Conservation (phyloP, 148 eudicot genomes). For the Diospyros kaki region DNA sequence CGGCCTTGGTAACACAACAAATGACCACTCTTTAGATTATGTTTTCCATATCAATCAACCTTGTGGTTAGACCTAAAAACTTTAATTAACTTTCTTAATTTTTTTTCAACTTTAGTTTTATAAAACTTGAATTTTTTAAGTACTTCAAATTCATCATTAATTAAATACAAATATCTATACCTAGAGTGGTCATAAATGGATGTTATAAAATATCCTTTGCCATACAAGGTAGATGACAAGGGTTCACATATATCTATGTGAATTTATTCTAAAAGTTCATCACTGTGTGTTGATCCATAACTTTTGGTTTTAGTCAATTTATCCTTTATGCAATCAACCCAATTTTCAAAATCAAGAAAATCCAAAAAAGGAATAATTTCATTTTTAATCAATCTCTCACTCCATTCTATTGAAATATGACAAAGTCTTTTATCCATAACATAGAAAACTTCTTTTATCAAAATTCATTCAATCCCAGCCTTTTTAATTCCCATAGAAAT, state of each 20-base stretch:
- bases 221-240: not conserved
- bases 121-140: not conserved
- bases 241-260: not conserved
- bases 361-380: not conserved
- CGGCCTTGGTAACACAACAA: not conserved
- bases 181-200: not conserved
- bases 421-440: not conserved
- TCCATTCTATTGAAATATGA: not conserved
- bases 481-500: not conserved
- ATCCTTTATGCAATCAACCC: not conserved
- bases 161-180: not conserved
- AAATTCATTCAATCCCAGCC: not conserved
- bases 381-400: not conserved
- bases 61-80: not conserved
- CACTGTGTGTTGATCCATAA: not conserved
- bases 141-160: not conserved
- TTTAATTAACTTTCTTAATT: not conserved
- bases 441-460: not conserved
- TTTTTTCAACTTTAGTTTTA: conserved; percentile 8
- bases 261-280: not conserved
- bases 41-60: not conserved
- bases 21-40: not conserved
- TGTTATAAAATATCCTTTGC: not conserved
- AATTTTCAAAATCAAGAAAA: not conserved
- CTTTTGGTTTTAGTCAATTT: conserved; percentile 6